Evolutionary conservation across 331 rosid genomes (phyloP), one percentile per base, ranked within the genome.

Genomic region (Malus hybrid): DNA sequence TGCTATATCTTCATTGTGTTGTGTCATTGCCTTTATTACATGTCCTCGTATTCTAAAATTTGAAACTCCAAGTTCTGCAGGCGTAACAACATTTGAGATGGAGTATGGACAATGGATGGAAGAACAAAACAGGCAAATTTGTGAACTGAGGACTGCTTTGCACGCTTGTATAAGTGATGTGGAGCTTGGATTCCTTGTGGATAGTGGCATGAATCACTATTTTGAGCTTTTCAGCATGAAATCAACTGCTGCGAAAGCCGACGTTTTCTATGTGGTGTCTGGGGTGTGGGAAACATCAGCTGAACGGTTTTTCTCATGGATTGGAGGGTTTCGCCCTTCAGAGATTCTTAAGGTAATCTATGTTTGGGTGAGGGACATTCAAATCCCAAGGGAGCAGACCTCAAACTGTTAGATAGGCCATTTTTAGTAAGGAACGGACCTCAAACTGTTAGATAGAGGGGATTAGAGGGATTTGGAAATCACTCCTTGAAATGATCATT

Each of bases 321-420:
- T 91, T 10, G 99, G 99, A 85, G 99, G 97, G 74, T 88, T 87
- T 83, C 96, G 96, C 58, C 99, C 99, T 66, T 94, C 99, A 19
- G 97, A 92, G 78, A 83, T 88, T 68, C 91, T 94, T 20, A 89
- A 90, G 97, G 99, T 94, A 80, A 85, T 33, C 36, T 33, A 33
- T 33, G 36, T 33, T 33, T 33, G 7, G 36, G 36, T 33, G 36
- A 33, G 36, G 36, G 36, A 5, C 36, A 5, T 33, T 33, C 36
- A 42, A 42, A 42, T 42, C 48, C 48, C 15, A 42, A 1, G 48
- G 48, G 48, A 42, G 48, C 48, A 5, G 33, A 30, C 33, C 4
- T 30, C 33, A 30, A 30, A 30, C 33, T 30, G 33, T 28, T 28
- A 28, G 29, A 28, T 28, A 36, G 11, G 42, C 42, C 42, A 36